Percentiles rank a stretch among this genome's conserved stretches.
Conservation (phyloP, 2,329 filamentous ascomycete genomes). For the Shiraia bambusicola region DNA sequence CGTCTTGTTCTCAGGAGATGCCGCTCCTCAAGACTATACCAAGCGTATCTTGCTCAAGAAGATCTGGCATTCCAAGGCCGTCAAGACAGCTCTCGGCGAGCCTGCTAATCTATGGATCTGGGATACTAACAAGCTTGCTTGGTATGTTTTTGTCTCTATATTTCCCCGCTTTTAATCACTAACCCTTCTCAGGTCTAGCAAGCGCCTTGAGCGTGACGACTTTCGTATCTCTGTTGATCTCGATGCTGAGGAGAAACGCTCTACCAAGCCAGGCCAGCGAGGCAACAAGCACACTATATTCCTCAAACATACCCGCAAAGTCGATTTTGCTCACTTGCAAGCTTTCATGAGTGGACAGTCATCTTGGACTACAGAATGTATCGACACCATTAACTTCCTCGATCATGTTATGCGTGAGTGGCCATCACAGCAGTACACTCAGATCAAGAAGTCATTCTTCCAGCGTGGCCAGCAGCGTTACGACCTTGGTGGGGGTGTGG, state of each 20-base stretch:
- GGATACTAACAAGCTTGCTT: conserved; percentile 83
- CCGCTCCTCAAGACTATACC: conserved; percentile 47
- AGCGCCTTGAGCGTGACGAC: conserved; percentile 30
- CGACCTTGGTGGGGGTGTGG: conserved; percentile 65
- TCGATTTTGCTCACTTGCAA: conserved; percentile 67
- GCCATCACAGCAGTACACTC: conserved; percentile 67
- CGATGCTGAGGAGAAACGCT: conserved; percentile 60
- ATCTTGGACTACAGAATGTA: conserved; percentile 56
- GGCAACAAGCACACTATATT: conserved; percentile 60
- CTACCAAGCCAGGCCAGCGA: conserved; percentile 13
- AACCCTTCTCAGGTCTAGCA: conserved; percentile 26
- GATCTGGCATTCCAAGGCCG: conserved; percentile 68
- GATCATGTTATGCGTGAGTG: conserved; percentile 84
- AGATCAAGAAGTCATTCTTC: conserved; percentile 85
- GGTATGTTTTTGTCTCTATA: conserved; percentile 54
- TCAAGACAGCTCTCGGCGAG: conserved; percentile 57
- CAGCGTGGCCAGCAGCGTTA: conserved; percentile 51
- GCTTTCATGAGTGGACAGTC: conserved; percentile 64
- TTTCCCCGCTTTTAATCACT: conserved; percentile 3
- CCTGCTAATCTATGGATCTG: conserved; percentile 63
- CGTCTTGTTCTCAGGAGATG: conserved; percentile 63
- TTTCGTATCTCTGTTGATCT: conserved; percentile 65
- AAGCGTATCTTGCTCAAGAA: conserved; percentile 71
- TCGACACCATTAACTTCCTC: conserved; percentile 84
- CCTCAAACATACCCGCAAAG: conserved; percentile 64